Evolutionary conservation across 352 stramenopile genomes (phyloP).

Genomic region (Phytophthora crassamura): DNA sequence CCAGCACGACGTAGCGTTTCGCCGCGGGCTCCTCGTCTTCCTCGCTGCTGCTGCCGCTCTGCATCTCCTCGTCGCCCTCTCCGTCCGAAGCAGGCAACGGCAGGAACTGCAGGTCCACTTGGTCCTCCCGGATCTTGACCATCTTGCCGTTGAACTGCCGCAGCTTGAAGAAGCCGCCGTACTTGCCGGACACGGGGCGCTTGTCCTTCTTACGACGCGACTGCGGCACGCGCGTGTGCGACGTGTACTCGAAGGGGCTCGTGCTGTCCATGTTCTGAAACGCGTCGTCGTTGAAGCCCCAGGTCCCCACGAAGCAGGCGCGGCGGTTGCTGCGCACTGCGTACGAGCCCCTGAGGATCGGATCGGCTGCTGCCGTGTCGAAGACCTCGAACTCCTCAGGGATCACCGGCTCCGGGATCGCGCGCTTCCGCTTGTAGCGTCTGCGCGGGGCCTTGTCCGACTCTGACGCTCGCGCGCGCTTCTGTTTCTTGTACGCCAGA

Average conservation of each 20-base stretch:
- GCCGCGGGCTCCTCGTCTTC: constrained; percentile 32
- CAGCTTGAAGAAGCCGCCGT: constrained; percentile 76
- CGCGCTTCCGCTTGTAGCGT: constrained; percentile 27
- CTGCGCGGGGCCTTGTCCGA: constrained; percentile 3
- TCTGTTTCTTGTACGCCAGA: constrained; percentile 35
- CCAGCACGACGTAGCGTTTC: constrained; percentile 64
- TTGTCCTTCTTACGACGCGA: constrained; percentile 45
- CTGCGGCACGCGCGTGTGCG: constrained; percentile 40
- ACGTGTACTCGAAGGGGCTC: constrained; percentile 79
- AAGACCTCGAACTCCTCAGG: constrained; percentile 62
- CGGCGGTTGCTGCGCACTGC: constrained; percentile 46
- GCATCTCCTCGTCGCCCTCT: constrained; percentile 34
- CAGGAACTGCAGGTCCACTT: constrained; percentile 76
- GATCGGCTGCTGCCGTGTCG: constrained; percentile 45
- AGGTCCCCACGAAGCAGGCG: constrained; percentile 59
- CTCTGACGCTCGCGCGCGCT: constrained; percentile 14
- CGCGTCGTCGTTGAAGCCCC: constrained; percentile 71
- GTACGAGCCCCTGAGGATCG: constrained; percentile 69
- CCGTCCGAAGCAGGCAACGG: constrained; percentile 39
- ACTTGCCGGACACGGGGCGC: constrained; percentile 71
- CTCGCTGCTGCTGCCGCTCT: constrained; percentile 33
- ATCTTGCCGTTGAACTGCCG: constrained; percentile 70
- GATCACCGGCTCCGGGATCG: constrained; percentile 32
- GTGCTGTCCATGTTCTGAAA: constrained; percentile 44
- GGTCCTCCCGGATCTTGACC: constrained; percentile 63